Conservation (phyloP, 768 basidiomycete species). For the Mycena vitilis region DNA sequence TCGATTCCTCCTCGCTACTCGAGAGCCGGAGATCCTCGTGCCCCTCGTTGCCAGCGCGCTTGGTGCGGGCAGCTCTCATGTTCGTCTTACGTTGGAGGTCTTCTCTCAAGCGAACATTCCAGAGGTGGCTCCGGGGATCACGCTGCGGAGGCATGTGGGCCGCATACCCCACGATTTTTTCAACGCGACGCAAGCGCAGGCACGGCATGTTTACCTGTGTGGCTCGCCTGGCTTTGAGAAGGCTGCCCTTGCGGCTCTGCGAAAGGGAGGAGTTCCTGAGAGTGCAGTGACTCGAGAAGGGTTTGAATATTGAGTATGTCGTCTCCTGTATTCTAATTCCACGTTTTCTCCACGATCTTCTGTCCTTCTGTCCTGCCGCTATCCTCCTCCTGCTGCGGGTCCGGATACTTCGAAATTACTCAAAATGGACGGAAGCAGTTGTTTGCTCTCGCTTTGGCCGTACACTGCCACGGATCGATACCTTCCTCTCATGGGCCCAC, state of each 20-base stretch:
- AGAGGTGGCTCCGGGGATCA: conserved; percentile 22
- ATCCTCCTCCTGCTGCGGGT: neutral
- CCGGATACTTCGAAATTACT: conserved; percentile 9
- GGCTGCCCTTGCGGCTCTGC: conserved; percentile 48
- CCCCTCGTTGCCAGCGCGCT: conserved; percentile 52
- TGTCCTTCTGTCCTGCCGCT: neutral
- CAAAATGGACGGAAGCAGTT: conserved; percentile 14
- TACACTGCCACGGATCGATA: conserved; percentile 10
- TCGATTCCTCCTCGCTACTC: conserved; percentile 61
- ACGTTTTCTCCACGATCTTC: neutral
- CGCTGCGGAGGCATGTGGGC: conserved; percentile 36
- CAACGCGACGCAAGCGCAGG: conserved; percentile 31
- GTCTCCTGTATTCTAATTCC: neutral
- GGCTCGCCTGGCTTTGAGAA: conserved; percentile 62
- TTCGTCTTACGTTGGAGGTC: conserved; percentile 52
- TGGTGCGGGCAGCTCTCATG: conserved; percentile 21
- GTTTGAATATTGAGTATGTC: conserved; percentile 53
- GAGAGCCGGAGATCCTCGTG: conserved; percentile 64
- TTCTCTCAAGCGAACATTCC: conserved; percentile 45
- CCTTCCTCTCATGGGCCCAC: neutral
- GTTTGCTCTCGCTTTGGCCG: conserved; percentile 3
- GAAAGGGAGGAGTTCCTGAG: conserved; percentile 48
- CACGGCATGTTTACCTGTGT: conserved; percentile 58
- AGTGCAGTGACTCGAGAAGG: conserved; percentile 51
- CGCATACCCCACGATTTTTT: conserved; percentile 41